Conservation (phyloP, 2,329 filamentous ascomycete genomes). For the Elsinoe arachidis region DNA sequence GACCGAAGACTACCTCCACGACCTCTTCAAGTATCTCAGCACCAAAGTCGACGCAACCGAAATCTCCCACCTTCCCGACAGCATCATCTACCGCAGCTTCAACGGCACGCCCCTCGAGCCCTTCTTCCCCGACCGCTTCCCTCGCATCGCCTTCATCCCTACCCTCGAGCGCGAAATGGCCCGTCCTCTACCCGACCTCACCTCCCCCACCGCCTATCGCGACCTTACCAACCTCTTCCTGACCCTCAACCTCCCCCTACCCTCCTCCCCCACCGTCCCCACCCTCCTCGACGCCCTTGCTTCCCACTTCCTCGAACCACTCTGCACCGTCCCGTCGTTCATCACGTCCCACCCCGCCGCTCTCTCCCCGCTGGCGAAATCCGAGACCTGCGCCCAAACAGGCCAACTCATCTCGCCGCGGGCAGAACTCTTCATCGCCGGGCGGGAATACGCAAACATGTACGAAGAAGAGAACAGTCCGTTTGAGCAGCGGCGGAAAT, state of each 20-base stretch:
- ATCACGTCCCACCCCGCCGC: constrained; percentile 84
- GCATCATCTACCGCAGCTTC: constrained; percentile 23
- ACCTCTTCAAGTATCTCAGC: constrained; percentile 41
- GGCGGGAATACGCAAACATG: constrained; percentile 83
- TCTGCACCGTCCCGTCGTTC: constrained; percentile 66
- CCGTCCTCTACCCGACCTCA: constrained; percentile 45
- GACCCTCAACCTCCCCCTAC: constrained; percentile 41
- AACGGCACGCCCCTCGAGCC: neutral
- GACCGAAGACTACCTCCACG: constrained; percentile 63
- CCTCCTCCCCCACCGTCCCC: constrained; percentile 49
- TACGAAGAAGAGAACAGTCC: constrained; percentile 98
- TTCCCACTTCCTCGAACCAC: constrained; percentile 66
- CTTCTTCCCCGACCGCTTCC: constrained; percentile 49
- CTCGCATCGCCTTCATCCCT: constrained; percentile 73
- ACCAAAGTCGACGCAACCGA: constrained; percentile 22
- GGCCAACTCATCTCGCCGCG: constrained; percentile 45
- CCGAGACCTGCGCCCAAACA: constrained; percentile 58
- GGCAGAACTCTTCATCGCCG: constrained; percentile 38
- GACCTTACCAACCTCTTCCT: constrained; percentile 50
- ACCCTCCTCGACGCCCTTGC: constrained; percentile 76
- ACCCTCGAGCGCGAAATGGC: constrained; percentile 62
- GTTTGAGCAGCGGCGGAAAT: constrained; percentile 74
- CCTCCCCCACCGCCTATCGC: constrained; percentile 44
- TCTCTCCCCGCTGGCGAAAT: constrained; percentile 86
- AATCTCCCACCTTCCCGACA: constrained; percentile 9